Evolutionary conservation across 768 basidiomycete species (phyloP), one percentile per base, ranked within the genome.

Genomic region (Galerina sulciceps): DNA sequence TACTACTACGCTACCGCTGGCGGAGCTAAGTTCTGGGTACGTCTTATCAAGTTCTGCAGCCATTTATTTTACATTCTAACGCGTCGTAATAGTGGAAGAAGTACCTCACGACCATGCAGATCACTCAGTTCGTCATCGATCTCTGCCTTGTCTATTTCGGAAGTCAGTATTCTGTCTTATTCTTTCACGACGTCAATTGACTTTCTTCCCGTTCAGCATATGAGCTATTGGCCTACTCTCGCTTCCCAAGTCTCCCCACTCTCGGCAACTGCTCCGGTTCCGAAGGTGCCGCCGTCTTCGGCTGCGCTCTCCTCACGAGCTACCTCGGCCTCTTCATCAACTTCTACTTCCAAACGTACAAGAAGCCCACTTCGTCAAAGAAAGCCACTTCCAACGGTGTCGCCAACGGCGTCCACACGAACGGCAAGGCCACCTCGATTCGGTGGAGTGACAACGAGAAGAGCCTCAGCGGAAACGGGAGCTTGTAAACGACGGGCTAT

Each of bases 1-100:
- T 99, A 99, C 79, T 99, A 99, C 79, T 99, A 91, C 76, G 95
- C 95, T 20, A 98, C 97, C 50, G 95, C 97, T 51, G 94, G 96
- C 69, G 97, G 97, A 61, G 91, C 90, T 69, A 93, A 83, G 78
- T 94, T 99, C 76, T 99, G 97, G 95, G 94, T 95, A 75, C 52
- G 59, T 22, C 50, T 34, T 45, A 17, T 20, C 44, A 37, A 43
- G 8, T 55, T 56, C 36, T 49, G 15, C 8, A 49, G 22, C 41
- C n/a, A n/a, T n/a, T 6, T 13, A n/a, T 31, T 31, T 50, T 52
- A 37, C 5, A 14, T 15, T 18, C 26, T 26, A 46, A 53, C 17
- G 65, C 11, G 22, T 14, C 17, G 35, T 42, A 51, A 20, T 67
- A 96, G 96, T 99, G 97, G 97, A 99, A 99, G 82, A 95, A 95